Conservation (phyloP, 495 filamentous ascomycete species). For the Penicillium subrubescens region DNA sequence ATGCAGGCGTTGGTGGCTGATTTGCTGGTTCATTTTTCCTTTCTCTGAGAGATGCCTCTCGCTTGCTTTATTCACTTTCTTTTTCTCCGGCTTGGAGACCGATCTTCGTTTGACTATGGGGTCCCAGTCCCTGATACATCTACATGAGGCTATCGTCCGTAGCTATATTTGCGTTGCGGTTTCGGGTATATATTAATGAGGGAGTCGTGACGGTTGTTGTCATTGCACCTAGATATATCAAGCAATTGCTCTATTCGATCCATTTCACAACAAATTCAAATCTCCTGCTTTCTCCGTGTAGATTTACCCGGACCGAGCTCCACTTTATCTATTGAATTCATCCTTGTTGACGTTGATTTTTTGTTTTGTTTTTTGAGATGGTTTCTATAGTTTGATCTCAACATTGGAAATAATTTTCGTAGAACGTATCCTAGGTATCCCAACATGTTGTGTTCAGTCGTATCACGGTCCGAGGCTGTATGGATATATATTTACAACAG, state of each 20-base stretch:
- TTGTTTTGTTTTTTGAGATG: no score
- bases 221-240: not conserved
- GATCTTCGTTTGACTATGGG: not conserved
- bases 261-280: not conserved
- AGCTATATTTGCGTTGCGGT: constrained; percentile 12
- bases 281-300: not conserved
- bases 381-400: no score
- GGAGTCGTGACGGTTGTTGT: not conserved
- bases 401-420: no score
- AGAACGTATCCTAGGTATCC: no score
- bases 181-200: constrained; percentile 11
- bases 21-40: not conserved
- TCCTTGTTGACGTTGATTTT: no score
- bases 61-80: not conserved
- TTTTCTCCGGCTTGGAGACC: not conserved
- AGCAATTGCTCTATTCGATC: not conserved
- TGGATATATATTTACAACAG: no score
- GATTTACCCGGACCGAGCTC: no score
- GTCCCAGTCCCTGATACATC: not conserved
- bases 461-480: no score
- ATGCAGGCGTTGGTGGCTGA: not conserved
- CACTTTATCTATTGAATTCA: no score
- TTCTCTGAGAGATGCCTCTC: not conserved
- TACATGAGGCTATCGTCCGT: constrained; percentile 5
- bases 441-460: no score